These are phyloP conservation scores for Penicillium freii DNA, from an alignment of 2,329 filamentous ascomycete species.

Conservation along the genomic window DNA sequence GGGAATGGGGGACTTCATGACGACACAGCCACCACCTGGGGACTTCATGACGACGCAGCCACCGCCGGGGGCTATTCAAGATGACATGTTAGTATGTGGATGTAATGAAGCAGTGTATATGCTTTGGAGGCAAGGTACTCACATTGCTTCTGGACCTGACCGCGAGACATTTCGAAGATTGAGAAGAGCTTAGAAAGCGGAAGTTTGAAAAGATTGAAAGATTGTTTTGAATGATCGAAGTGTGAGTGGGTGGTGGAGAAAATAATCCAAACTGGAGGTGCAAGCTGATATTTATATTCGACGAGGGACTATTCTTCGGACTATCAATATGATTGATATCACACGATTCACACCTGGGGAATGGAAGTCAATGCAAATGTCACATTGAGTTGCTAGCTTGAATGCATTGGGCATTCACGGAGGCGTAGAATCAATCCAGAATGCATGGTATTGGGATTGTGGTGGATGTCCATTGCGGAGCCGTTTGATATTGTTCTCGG, in stretches of 20 bases:
- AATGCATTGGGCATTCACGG: background rate
- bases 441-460: background rate
- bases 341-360: background rate
- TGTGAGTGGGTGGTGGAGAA: slow-evolving; percentile 12
- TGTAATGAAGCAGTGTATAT: background rate
- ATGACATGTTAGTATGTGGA: slow-evolving; percentile 7
- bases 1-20: background rate
- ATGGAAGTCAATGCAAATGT: background rate
- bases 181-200: slow-evolving; percentile 17
- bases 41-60: slow-evolving; percentile 32
- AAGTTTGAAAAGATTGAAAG: slow-evolving; percentile 13
- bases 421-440: background rate
- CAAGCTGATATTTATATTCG: slow-evolving; percentile 1
- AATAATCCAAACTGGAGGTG: background rate
- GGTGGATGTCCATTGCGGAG: background rate
- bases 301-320: background rate
- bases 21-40: slow-evolving; percentile 5
- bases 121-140: background rate
- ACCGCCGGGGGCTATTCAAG: slow-evolving; percentile 26
- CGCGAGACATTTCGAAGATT: slow-evolving; percentile 29
- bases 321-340: background rate
- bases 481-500: slow-evolving; percentile 6
- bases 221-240: slow-evolving; percentile 12
- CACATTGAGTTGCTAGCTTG: background rate
- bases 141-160: slow-evolving; percentile 27